Base-by-base conservation (phyloP, 2,329 filamentous ascomycete genomes). In the Byssochlamys sp. region DNA sequence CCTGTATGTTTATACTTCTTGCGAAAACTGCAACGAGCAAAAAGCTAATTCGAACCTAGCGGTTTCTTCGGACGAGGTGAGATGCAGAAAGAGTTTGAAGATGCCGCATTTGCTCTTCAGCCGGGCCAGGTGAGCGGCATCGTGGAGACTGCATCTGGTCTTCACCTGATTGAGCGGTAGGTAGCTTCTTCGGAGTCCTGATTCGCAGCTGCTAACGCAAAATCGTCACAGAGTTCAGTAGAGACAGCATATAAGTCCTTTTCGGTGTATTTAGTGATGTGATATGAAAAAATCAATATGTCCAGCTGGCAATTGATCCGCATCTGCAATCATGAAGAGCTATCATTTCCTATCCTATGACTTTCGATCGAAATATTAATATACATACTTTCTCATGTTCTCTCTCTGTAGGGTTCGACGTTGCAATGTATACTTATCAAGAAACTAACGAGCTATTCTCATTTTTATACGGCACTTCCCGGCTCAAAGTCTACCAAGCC, bases 61-160 rank as follows among this genome's bases (percentile, higher is more conserved):
- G 94, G 94, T 24, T 96, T 91, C 75, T 99, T 99, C 73, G 91
- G 90, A 57, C 86, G 83, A 67, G 90, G 91, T 28, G 92, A 97
- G 69, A 99, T 99, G 94, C 94, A 99, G 73, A 92, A 91, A 78
- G 92, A 96, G 76, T 99, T 99, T 69, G 94, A 99, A 77, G 90
- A 96, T 57, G 91, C 91, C 3, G 88, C 94, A 1, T 99, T 99
- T 76, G 86, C 83, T n/a, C 80, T 99, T 57, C 83, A 91, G 73
- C 86, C 87, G 1, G 91, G 91, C 33, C 84, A 96, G 75, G 85
- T 97, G 69, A 96, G 91, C 75, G 80, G 82, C 52, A 81, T 96
- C 39, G 88, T 97, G 11, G 89, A 96, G 75, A 96, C 94, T 45
- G 91, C 91, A 54, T 96, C 91, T 55, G 94, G 94, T 0, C 79